These are phyloP conservation scores for Saksenaea oblongispora DNA, from an alignment of 371 early-diverging fungal species.

Conservation along the genomic window DNA sequence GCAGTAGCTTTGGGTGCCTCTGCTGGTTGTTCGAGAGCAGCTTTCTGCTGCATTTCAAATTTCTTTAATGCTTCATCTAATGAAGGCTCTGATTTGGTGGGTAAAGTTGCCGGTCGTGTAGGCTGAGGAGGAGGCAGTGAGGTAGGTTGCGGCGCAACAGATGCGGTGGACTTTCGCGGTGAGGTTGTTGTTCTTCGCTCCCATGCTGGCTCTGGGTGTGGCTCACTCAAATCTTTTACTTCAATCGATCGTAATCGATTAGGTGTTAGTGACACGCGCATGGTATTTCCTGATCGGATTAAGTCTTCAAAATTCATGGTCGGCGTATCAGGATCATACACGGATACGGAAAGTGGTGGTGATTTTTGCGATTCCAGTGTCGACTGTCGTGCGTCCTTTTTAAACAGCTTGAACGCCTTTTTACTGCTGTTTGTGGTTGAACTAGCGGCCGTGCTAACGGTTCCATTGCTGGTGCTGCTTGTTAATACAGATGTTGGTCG, in stretches of 20 bases:
- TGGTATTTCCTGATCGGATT: constrained; percentile 57
- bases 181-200: constrained; percentile 7
- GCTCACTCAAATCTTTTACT: constrained; percentile 28
- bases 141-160: neutral
- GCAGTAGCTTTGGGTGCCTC: neutral
- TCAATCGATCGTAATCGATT: constrained; percentile 63
- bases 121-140: constrained; percentile 7
- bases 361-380: constrained; percentile 6
- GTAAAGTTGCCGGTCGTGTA: constrained; percentile 3
- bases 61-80: neutral
- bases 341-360: constrained; percentile 12
- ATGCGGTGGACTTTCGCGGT: neutral
- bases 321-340: constrained; percentile 26
- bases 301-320: constrained; percentile 58
- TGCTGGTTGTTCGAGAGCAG: neutral
- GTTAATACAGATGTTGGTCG: constrained; percentile 24
- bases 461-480: constrained; percentile 20
- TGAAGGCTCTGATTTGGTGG: neutral
- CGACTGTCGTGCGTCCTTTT: constrained; percentile 4
- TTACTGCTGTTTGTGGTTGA: constrained; percentile 12
- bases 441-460: constrained; percentile 10
- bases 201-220: neutral
- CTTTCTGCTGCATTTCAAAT: constrained; percentile 2
- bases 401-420: constrained; percentile 28
- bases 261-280: constrained; percentile 62